phyloP scores from a whole-genome alignment of 106 monocot genomes.

The Dioscorea zingiberensis region DNA sequence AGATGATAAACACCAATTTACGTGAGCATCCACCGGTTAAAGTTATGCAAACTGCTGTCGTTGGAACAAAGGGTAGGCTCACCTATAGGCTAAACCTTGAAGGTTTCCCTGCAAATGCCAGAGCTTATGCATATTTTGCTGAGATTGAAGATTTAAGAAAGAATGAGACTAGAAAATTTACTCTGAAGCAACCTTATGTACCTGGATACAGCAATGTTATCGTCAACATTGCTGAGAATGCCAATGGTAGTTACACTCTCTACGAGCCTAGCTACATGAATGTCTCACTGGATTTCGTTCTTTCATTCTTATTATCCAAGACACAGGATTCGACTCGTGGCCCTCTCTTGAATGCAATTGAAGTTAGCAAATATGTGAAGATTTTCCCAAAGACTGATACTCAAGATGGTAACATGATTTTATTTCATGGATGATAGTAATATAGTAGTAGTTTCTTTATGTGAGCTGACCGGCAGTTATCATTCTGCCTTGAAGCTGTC shows the following conservation, averaged over 20 bases:
- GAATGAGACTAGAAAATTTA: constrained; percentile 40
- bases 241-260: constrained; percentile 40
- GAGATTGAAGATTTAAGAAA: constrained; percentile 48
- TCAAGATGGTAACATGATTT: constrained; percentile 29
- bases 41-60: constrained; percentile 53
- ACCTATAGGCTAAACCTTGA: constrained; percentile 41
- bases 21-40: constrained; percentile 41
- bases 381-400: constrained; percentile 25
- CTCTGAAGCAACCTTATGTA: constrained; percentile 19
- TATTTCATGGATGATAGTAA: too few relatives aligned
- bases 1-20: constrained; percentile 13
- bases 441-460: background rate
- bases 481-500: constrained; percentile 15
- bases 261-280: constrained; percentile 53
- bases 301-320: constrained; percentile 31
- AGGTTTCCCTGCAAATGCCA: constrained; percentile 44
- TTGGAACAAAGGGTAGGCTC: constrained; percentile 36
- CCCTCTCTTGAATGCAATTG: constrained; percentile 47
- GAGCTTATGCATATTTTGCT: constrained; percentile 48
- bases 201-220: constrained; percentile 24
- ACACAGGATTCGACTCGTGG: constrained; percentile 43
- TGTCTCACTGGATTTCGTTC: constrained; percentile 39
- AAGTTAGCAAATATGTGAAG: constrained; percentile 40
- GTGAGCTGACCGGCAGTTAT: background rate
- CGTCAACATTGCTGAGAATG: constrained; percentile 51